phyloP scores from a whole-genome alignment of 1,284 basidiomycete genomes.

The Peniophora sp. region DNA sequence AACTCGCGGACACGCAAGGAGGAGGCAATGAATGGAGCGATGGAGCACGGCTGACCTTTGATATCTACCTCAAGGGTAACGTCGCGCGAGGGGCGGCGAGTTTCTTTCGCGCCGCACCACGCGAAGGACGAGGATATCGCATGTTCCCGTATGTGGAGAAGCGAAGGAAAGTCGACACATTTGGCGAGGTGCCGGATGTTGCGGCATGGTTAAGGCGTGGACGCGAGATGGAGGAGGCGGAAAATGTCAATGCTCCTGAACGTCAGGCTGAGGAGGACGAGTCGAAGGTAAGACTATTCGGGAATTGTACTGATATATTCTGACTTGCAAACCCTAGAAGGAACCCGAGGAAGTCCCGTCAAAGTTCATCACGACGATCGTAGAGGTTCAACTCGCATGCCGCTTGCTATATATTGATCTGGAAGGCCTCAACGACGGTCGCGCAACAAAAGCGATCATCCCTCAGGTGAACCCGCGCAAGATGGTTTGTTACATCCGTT shows the following conservation, averaged over 20 bases:
- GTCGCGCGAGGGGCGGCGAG: conserved; percentile 66
- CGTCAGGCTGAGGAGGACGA: conserved; percentile 73
- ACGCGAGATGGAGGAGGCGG: conserved; percentile 80
- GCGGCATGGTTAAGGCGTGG: conserved; percentile 90
- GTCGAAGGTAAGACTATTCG: conserved; percentile 49
- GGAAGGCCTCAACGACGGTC: conserved; percentile 93
- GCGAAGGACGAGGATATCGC: conserved; percentile 73
- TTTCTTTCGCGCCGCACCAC: conserved; percentile 74
- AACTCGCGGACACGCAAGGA: conserved; percentile 33
- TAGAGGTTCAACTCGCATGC: conserved; percentile 77
- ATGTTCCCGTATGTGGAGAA: conserved; percentile 98
- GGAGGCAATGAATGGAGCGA: conserved; percentile 72
- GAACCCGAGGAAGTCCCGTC: conserved; percentile 78
- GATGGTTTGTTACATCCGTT: conserved; percentile 47
- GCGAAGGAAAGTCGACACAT: conserved; percentile 87
- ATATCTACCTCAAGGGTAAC: conserved; percentile 95
- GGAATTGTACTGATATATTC: neutral
- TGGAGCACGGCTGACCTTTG: conserved; percentile 77
- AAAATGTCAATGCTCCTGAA: conserved; percentile 47
- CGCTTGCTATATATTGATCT: conserved; percentile 88
- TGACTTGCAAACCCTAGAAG: conserved; percentile 36
- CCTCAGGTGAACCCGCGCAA: conserved; percentile 95
- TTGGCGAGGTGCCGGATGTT: conserved; percentile 91
- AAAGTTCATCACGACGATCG: conserved; percentile 76
- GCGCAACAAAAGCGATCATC: conserved; percentile 94